Evolutionary conservation across 768 basidiomycete species (phyloP).

Genomic region (Daedaleopsis sinensis): DNA sequence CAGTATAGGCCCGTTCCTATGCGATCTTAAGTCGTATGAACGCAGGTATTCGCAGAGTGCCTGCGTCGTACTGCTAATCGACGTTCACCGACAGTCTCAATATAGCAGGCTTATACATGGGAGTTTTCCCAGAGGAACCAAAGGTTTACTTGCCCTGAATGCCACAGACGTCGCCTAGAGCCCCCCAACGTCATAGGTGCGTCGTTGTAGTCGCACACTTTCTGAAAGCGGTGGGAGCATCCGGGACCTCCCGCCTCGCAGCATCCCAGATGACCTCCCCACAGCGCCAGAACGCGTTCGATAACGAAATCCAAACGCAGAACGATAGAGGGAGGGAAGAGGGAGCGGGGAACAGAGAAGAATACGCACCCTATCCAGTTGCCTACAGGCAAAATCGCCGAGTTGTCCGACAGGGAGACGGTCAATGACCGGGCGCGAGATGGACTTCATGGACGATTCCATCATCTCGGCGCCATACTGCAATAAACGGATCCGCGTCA

Average conservation of each 20-base stretch:
- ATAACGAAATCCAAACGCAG: too few relatives aligned
- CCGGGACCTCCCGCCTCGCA: not conserved
- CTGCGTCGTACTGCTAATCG: too few relatives aligned
- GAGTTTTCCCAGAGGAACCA: not conserved
- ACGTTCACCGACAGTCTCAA: not conserved
- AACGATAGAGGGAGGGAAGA: too few relatives aligned
- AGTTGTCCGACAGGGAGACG: slow-evolving; percentile 75
- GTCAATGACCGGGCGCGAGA: slow-evolving; percentile 81
- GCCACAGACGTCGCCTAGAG: not conserved
- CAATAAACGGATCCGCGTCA: too few relatives aligned
- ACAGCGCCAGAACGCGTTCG: not conserved
- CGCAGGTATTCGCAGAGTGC: too few relatives aligned
- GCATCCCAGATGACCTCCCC: slow-evolving; percentile 4
- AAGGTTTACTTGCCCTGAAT: too few relatives aligned
- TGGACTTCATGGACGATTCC: slow-evolving; percentile 79
- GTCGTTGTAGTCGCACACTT: too few relatives aligned
- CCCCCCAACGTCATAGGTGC: too few relatives aligned
- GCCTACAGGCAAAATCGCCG: slow-evolving; percentile 88
- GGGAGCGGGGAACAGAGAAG: slow-evolving; percentile 1
- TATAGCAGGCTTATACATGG: not conserved
- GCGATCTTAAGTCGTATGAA: too few relatives aligned
- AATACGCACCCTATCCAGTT: slow-evolving; percentile 75
- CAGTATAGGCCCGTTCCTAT: too few relatives aligned
- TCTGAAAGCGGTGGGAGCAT: not conserved
- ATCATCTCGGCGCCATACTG: slow-evolving; percentile 90